phyloP scores from a whole-genome alignment of 352 stramenopile genomes.

The Globisporangium paddicum region DNA sequence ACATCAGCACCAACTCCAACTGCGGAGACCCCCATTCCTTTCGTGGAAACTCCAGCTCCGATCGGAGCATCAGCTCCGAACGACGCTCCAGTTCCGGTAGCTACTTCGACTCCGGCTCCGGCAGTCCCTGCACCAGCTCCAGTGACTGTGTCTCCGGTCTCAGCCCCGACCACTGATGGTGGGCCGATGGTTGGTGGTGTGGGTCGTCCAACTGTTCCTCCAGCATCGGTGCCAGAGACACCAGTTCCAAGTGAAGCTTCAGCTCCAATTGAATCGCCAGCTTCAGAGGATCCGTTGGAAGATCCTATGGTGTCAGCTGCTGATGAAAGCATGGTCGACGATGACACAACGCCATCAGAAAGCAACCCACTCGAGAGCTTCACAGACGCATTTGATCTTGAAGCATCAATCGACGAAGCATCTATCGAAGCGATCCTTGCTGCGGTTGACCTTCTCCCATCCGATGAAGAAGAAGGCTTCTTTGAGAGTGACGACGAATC shows the following conservation, averaged over 20 bases:
- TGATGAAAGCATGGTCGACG: background rate
- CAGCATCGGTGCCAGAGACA: background rate
- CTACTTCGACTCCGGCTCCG: background rate
- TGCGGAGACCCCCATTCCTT: background rate
- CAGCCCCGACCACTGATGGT: too few relatives aligned
- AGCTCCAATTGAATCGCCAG: background rate
- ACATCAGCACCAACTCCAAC: background rate
- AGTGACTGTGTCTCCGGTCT: too few relatives aligned
- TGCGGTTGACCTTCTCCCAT: background rate
- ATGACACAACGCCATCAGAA: background rate
- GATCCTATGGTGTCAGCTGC: background rate
- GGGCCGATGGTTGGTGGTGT: too few relatives aligned
- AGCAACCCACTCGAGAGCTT: background rate
- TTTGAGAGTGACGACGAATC: background rate
- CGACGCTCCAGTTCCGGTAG: background rate
- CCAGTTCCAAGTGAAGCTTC: background rate
- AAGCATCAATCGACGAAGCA: background rate
- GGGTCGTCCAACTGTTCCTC: too few relatives aligned
- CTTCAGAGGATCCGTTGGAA: background rate
- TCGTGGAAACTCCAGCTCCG: background rate
- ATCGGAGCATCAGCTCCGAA: background rate
- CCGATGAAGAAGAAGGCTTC: background rate
- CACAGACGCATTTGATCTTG: background rate
- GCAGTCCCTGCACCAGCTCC: too few relatives aligned
- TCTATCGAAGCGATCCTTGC: background rate